Percentiles rank a stretch among this genome's conserved stretches.
These are phyloP conservation scores for Beauveria sp. DNA, from an alignment of 2,329 filamentous ascomycete genomes.

Conservation along the genomic window DNA sequence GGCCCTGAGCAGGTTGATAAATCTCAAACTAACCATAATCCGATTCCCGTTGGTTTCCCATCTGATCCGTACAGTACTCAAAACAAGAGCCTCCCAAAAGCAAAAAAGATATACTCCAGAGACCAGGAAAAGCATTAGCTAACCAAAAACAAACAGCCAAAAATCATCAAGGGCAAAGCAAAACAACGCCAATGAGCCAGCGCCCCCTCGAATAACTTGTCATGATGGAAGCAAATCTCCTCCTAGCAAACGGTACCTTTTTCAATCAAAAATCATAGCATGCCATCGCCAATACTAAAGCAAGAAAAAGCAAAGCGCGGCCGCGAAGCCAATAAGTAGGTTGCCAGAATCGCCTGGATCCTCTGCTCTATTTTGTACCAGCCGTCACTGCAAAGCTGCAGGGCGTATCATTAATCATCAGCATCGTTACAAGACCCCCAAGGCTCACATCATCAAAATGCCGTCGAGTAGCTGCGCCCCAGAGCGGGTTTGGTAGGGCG, in stretches of 20 bases:
- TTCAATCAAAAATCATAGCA: constrained; percentile 20
- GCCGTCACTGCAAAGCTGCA: neutral
- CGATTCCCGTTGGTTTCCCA: constrained; percentile 1
- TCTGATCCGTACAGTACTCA: constrained; percentile 6
- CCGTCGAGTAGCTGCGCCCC: constrained; percentile 30
- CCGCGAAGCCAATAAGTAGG: constrained; percentile 6
- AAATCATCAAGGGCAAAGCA: constrained; percentile 8
- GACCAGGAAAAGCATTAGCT: constrained; percentile 16
- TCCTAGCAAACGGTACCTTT: constrained; percentile 10
- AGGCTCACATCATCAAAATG: constrained; percentile 22
- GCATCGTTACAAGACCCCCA: constrained; percentile 15
- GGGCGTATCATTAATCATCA: constrained; percentile 8
- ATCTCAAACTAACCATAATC: constrained; percentile 5
- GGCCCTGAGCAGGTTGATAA: constrained; percentile 1
- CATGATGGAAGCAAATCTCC: neutral
- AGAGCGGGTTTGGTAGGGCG: constrained; percentile 27
- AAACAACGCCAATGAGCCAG: constrained; percentile 16
- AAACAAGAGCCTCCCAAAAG: constrained; percentile 4
- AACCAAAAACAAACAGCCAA: constrained; percentile 11
- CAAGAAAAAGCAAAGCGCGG: constrained; percentile 1
- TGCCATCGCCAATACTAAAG: neutral
- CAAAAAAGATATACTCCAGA: constrained; percentile 14
- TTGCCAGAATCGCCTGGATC: constrained; percentile 8
- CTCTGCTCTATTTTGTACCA: constrained; percentile 9
- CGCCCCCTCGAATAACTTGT: constrained; percentile 18